Evolutionary conservation across 139 green algal species (phyloP), one percentile per base, ranked within the genome.

Genomic region (Micractinium sp.): DNA sequence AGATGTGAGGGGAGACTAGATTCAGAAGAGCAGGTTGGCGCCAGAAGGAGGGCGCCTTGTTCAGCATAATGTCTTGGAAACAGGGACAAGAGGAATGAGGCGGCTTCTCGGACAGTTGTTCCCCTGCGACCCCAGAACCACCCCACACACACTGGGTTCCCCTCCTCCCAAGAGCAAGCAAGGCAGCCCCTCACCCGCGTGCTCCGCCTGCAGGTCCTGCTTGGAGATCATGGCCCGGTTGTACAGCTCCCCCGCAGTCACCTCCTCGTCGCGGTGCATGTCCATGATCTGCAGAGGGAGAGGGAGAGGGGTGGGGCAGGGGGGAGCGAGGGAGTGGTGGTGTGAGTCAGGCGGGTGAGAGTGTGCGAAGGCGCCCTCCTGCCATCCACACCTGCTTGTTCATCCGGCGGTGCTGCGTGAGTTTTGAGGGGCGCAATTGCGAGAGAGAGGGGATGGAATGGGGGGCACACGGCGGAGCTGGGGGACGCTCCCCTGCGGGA

Each of bases 201-300:
- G 83, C 84, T 94, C 83, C 36, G 92, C 89, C 60, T 88, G 35
- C 36, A 95, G 86, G 69, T 92, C 79, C 78, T 92, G 85, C 80
- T 89, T 91, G 80, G 85, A 82, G 38, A 93, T 91, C 66, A 90
- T 85, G 60, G 90, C 82, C 74, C 90, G 82, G 88, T 85, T 92
- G 85, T 83, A 82, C 38, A 94, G 81, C 69, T 93, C 91, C 31
- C 82, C 85, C 27, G 87, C 82, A 1, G 61, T 88, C 25, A 79
- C 29, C 39, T 73, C 29, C 47, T 91, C 83, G 36, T 91, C 87
- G 29, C 83, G 85, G 35, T 93, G 41, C 31, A 93, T 20, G 82
- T 91, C 87, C 81, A 91, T 90, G 80, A 90, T 86, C 87, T 90
- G 78, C 1, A 22, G 14, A 14, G 31, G n/a, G 53, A 14, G 1